A percentile compares a stretch with the other conserved stretches of the same genome.
Conservation (phyloP, 768 basidiomycete species). For the Auricularia auricula-judae region DNA sequence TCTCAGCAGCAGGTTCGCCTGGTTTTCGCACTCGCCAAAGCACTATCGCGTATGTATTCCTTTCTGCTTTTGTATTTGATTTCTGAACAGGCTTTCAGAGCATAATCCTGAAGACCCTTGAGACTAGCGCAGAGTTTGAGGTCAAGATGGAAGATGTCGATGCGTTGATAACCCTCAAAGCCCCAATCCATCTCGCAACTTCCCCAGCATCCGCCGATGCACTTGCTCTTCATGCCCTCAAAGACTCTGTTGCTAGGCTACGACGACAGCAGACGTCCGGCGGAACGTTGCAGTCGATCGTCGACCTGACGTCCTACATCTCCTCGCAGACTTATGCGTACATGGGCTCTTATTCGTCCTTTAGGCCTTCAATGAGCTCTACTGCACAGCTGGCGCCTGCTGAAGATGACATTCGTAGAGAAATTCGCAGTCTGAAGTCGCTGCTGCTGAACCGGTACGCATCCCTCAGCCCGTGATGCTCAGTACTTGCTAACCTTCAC, state of each 20-base stretch:
- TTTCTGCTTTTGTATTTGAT: background rate
- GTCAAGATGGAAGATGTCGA: background rate
- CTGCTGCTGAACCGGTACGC: slow-evolving; percentile 63
- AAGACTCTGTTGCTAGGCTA: background rate
- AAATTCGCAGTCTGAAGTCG: slow-evolving; percentile 69
- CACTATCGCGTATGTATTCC: background rate
- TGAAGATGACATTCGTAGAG: slow-evolving; percentile 61
- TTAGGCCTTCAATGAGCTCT: slow-evolving; percentile 12
- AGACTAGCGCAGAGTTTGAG: background rate
- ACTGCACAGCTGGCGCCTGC: slow-evolving; percentile 12
- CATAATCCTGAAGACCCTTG: background rate
- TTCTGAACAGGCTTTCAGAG: background rate
- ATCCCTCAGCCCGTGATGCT: background rate
- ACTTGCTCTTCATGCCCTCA: background rate
- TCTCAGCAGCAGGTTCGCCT: background rate
- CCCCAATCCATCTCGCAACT: background rate
- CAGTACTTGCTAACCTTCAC: background rate
- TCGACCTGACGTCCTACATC: slow-evolving; percentile 71
- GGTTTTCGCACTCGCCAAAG: background rate
- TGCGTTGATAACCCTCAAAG: background rate
- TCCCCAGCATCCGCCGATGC: background rate
- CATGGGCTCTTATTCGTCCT: slow-evolving; percentile 6
- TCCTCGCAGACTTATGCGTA: slow-evolving; percentile 59
- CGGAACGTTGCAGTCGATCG: slow-evolving; percentile 46
- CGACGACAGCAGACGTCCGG: background rate